phyloP scores from a whole-genome alignment of 1,139 yeast genomes.

The Geotrichum aggregatum region DNA sequence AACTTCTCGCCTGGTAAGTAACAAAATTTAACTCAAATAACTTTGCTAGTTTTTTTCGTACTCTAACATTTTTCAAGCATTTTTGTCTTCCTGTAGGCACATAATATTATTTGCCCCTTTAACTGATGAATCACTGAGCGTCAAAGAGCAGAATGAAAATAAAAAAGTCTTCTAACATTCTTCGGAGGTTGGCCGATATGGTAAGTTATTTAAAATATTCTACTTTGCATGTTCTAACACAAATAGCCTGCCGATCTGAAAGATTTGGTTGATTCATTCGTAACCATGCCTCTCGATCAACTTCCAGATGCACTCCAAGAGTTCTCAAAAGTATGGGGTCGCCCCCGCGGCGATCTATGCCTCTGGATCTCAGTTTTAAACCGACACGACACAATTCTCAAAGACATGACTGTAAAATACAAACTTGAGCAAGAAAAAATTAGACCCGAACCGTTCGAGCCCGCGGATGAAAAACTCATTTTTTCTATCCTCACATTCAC shows the following conservation, averaged over 20 bases:
- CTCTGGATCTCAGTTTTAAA: constrained; percentile 78
- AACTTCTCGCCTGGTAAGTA: too few relatives aligned
- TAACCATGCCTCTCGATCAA: constrained; percentile 36
- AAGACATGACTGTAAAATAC: constrained; percentile 51
- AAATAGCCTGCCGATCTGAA: constrained; percentile 43
- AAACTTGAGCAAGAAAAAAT: constrained; percentile 46
- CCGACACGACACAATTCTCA: constrained; percentile 66
- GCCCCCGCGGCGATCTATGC: constrained; percentile 67
- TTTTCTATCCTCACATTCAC: constrained; percentile 59
- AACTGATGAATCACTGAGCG: constrained; percentile 9
- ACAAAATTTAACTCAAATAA: background rate
- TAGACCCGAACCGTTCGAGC: constrained; percentile 44
- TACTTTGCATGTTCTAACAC: constrained; percentile 16
- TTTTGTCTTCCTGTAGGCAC: constrained; percentile 4
- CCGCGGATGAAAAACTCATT: constrained; percentile 48
- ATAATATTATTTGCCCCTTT: background rate
- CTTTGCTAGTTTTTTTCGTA: background rate
- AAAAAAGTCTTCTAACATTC: constrained; percentile 31
- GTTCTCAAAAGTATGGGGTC: constrained; percentile 48
- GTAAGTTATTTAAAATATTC: constrained; percentile 25
- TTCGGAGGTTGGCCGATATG: constrained; percentile 33
- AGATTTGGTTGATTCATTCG: constrained; percentile 42
- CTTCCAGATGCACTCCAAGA: constrained; percentile 38
- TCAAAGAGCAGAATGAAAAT: constrained; percentile 28
- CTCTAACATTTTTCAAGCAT: too few relatives aligned